Base-by-base conservation (phyloP, 1,284 basidiomycete genomes). In the Ustilago lituana region DNA sequence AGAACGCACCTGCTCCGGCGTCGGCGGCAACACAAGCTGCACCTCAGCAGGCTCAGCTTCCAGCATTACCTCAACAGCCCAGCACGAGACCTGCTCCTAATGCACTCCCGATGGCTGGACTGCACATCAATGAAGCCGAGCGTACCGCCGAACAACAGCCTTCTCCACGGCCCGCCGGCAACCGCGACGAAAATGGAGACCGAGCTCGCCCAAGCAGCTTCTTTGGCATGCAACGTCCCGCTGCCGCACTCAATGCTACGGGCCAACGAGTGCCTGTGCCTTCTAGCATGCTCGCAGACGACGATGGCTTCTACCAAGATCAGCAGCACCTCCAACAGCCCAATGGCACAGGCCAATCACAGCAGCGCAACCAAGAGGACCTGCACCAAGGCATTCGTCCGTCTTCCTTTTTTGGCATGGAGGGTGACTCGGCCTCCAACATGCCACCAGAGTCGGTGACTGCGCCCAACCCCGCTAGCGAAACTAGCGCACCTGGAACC, bases 151-250 rank as follows among this genome's bases (percentile, higher is more conserved):
- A 44, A 4, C 44, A 46, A 11, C 55, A 47, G n/a, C 24, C 59
- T 12, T 14, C 59, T 12, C 33, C 37, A 9, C 52, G 35, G 12
- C 14, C 33, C 10, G 33, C 51, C 23, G 20, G 14, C 27, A 41
- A 41, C 9, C 54, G 58, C n/a, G 50, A 61, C 54, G 50, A 58
- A 24, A 60, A 51, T 29, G 54, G 40, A 4, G 60, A 64, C 15
- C 56, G 53, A 3, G 35, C 22, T 12, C 48, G 74, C 33, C 70
- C 70, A 9, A 67, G 55, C 50, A 73, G 65, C 62, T 77, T 77
- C 58, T 76, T 74, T 43, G 75, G 75, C 26, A 74, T 74, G 74
- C 63, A 77, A 35, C 41, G 52, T 20, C 75, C 75, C 7, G 26
- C 57, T 23, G 73, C 73, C 29, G 66, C 59, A 11, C 51, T 71